Base-by-base conservation (phyloP, 495 filamentous ascomycete species). In the Aspergillus leporis region DNA sequence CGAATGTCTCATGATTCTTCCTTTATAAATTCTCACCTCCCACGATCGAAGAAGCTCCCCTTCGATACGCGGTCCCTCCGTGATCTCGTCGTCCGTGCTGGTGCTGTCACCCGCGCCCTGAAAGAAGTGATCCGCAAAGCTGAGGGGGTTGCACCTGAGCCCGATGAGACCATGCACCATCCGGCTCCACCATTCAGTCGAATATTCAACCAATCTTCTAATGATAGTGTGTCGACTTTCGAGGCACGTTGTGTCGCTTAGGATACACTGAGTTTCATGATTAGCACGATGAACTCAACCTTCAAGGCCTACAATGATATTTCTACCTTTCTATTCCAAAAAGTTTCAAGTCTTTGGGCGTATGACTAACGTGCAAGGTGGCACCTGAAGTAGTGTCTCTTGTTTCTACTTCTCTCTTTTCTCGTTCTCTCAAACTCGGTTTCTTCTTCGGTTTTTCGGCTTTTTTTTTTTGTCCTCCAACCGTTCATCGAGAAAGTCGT, bases 1-100 rank as follows among this genome's bases (percentile, higher is more conserved):
- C 83, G 81, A 32, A 78, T 76, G 18, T 70, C 78, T 3, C 74
- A 81, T 9, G 78, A 83, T 64, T 78, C 81, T 13, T 70, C 73
- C 46, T 59, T 80, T 40, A 52, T 70, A 32, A 68, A 78, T 18
- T 62, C 77, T 19, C 65, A 76, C 9, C 71, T 75, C 47, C 70
- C 81, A 18, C 72, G 85, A 12, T 74, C 84, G 45, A 88, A 88
- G 60, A 95, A 95, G 70, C 85, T 96, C 32, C 90, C 90, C 14
- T 97, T 97, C 63, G 92, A 96, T 67, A 96, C 92, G 10, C 91
- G 88, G 32, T 95, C 90, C 57, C 84, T 97, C 21, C 86, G 87
- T 59, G 90, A 93, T 69, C 79, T 97, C 49, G 92, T 97, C 18
- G 86, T 90, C 57, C 88, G 92, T 40, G 92, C 93, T 3, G 87